Evolutionary conservation across 495 filamentous ascomycete species (phyloP), one percentile per base, ranked within the genome.

Genomic region (Xylaria acuta): DNA sequence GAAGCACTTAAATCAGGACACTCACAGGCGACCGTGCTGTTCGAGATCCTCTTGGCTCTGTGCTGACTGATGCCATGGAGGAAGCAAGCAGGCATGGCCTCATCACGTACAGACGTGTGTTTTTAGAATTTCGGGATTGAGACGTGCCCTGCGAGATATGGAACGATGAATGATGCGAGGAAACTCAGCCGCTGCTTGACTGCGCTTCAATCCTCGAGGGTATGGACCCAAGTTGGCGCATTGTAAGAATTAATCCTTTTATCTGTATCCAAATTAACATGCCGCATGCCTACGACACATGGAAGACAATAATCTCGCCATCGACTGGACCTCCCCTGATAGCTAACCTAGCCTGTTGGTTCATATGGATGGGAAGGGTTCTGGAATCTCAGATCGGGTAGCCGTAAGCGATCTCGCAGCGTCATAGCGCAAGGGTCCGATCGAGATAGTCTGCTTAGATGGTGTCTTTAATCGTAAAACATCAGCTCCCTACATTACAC

Each of bases 401-500:
- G 41, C 34, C n/a, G 40, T 22, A 64, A 64, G 62, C 62, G 27
- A 64, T 64, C 41, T 64, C 20, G 62, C 25, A 49, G 41, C 22
- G 3, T 47, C 41, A 40, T 47, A n/a, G 62, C 18, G 30, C 62
- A 64, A n/a, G 62, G 62, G 32, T 45, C 4, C 27, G 41, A 49
- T 34, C 27, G 41, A 64, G n/a, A 9, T 18, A 38, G 9, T 34
- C 59, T 14, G 62, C 60, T 18, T 9, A 56, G 53, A 32, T 56
- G 14, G 53, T 30, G 14, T 32, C 27, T 1, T 56, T 30, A 5
- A 56, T 56, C 53, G 5, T 32, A 56, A 56, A 32, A 6, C 14
- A 56, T 38, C 20, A 22, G 32, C 58, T 12, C 20, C 9, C 11
- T n/a, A n/a, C n/a, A n/a, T n/a, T n/a, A n/a, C n/a, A n/a, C n/a